phyloP scores from a whole-genome alignment of 1,139 yeast species.

The Suzukiozyma palmioleophila region DNA sequence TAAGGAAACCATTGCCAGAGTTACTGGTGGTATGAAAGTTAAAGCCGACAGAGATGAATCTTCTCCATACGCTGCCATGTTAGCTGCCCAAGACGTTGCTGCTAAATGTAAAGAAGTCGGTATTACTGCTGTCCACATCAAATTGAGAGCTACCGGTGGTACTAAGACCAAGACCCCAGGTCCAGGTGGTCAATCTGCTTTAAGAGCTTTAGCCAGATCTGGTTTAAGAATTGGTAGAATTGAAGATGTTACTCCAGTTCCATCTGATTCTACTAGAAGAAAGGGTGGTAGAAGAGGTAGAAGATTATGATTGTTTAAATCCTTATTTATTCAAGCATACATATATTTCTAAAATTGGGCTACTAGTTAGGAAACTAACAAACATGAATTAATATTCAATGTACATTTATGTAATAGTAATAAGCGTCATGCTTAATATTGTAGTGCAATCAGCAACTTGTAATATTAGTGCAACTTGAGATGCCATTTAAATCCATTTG shows the following conservation, averaged over 20 bases:
- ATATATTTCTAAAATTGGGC: slow-evolving; percentile 8
- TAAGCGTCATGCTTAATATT: not conserved
- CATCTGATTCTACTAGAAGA: slow-evolving; percentile 99
- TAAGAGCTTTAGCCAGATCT: slow-evolving; percentile 99
- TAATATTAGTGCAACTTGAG: no score
- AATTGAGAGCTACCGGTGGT: slow-evolving; percentile 99
- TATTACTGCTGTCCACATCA: slow-evolving; percentile 98
- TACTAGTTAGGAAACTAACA: slow-evolving; percentile 11
- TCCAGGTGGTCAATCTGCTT: slow-evolving; percentile 99
- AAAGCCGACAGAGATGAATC: slow-evolving; percentile 99
- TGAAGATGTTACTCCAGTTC: slow-evolving; percentile 99
- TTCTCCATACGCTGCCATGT: slow-evolving; percentile 99
- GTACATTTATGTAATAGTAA: slow-evolving; percentile 16
- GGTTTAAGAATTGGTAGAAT: slow-evolving; percentile 99
- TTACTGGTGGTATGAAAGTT: slow-evolving; percentile 99
- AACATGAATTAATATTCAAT: slow-evolving; percentile 10
- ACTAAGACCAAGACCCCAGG: slow-evolving; percentile 99
- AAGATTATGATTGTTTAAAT: slow-evolving; percentile 68
- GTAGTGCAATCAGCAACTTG: not conserved
- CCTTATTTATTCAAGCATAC: slow-evolving; percentile 6
- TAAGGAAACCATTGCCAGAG: slow-evolving; percentile 99
- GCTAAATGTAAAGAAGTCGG: slow-evolving; percentile 99
- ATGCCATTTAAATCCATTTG: no score
- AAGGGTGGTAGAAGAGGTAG: slow-evolving; percentile 99
- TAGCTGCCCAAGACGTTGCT: slow-evolving; percentile 99